These are phyloP conservation scores for Zymoseptoria pseudotritici DNA, from an alignment of 2,329 filamentous ascomycete genomes.

Conservation along the genomic window DNA sequence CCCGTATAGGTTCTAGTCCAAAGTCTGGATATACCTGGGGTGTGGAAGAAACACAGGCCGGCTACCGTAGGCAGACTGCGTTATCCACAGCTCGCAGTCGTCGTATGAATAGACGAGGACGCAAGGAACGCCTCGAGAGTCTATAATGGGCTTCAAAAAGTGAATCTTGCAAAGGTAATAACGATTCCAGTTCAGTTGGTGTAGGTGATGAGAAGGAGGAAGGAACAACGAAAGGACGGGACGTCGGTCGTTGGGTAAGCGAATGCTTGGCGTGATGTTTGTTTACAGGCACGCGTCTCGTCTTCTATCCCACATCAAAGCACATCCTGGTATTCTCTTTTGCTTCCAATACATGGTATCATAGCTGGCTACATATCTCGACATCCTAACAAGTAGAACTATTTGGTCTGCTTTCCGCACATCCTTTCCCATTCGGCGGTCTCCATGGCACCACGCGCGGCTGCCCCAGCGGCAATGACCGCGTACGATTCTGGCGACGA, in stretches of 20 bases:
- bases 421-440: not conserved
- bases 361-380: not conserved
- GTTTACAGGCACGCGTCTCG: not conserved
- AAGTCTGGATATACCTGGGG: too few species aligned
- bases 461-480: conserved; percentile 8
- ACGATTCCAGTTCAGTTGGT: not conserved
- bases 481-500: conserved; percentile 13
- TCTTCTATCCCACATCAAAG: not conserved
- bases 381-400: not conserved
- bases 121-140: not conserved
- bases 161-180: not conserved
- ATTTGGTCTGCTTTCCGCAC: not conserved
- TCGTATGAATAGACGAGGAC: not conserved
- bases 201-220: not conserved
- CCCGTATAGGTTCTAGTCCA: too few species aligned
- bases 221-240: too few species aligned
- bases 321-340: not conserved
- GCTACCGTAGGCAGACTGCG: not conserved
- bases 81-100: not conserved
- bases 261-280: not conserved
- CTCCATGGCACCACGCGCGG: conserved; percentile 14
- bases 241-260: not conserved
- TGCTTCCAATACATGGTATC: not conserved
- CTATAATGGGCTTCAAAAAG: not conserved
- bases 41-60: too few species aligned